phyloP scores from a whole-genome alignment of 139 green algal genomes.

The Coelastrella sp. region DNA sequence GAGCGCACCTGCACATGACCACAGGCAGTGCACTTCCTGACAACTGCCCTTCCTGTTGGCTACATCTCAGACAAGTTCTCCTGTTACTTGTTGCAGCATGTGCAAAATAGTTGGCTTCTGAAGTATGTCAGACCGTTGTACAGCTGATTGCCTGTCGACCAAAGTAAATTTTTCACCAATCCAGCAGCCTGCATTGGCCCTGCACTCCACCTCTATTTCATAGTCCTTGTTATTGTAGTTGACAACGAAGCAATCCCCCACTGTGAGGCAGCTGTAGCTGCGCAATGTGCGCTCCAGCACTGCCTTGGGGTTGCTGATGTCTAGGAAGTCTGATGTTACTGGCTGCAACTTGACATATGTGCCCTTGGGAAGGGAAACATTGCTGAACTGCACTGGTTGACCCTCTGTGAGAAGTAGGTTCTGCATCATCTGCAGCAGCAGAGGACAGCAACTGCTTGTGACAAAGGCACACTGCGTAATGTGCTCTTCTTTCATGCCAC shows the following conservation, averaged over 20 bases:
- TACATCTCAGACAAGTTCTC: too few relatives aligned
- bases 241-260: slow-evolving; percentile 91
- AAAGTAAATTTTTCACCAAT: too few relatives aligned
- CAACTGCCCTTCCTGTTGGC: too few relatives aligned
- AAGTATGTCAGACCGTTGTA: too few relatives aligned
- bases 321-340: slow-evolving; percentile 63
- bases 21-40: background rate
- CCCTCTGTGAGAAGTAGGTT: slow-evolving; percentile 95
- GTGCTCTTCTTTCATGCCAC: too few relatives aligned
- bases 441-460: background rate
- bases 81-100: background rate
- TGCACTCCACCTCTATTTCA: slow-evolving; percentile 74
- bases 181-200: slow-evolving; percentile 80
- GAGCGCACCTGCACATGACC: slow-evolving; percentile 66
- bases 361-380: slow-evolving; percentile 93
- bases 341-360: slow-evolving; percentile 97
- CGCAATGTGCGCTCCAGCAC: slow-evolving; percentile 96
- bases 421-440: slow-evolving; percentile 92
- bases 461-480: background rate
- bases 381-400: slow-evolving; percentile 87
- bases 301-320: slow-evolving; percentile 64
- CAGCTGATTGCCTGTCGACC: too few relatives aligned
- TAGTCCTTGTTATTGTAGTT: slow-evolving; percentile 98
- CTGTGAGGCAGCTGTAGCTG: slow-evolving; percentile 86
- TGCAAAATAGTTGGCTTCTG: too few relatives aligned